Base-by-base conservation (phyloP, 768 basidiomycete genomes). In the Epithele typhae region DNA sequence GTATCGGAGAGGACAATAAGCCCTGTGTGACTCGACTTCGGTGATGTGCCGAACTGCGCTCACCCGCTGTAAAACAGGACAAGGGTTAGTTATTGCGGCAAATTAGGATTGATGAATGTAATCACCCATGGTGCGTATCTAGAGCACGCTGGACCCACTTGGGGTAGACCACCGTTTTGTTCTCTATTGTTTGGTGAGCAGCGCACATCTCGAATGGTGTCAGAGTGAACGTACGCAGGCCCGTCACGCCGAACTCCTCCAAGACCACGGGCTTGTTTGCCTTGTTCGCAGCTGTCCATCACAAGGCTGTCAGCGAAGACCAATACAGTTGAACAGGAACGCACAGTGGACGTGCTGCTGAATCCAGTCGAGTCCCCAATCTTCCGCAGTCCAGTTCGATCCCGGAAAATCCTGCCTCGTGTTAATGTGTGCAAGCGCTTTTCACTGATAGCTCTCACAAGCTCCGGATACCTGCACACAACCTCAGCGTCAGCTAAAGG, bases 121-220 rank as follows among this genome's bases (percentile, higher is more conserved):
- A 30, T 65, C 53, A 76, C 75, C 65, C 74, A 62, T 78, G 76
- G 15, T 72, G 64, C 1, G 74, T 76, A 19, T 73, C 66, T 18
- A 81, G 56, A 19, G 77, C 76, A 21, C 62, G 62, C 9, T 69
- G 53, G 1, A 79, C 74, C 78, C 79, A 81, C 0, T 53, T 57
- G 14, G 78, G 73, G 52, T 79, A 81, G 15, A 76, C 69, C 0
- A 61, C 54, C 0, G 73, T 70, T 58, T 78, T 76, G 56, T 79
- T 78, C 38, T 66, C 76, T 78, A 37, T 2, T 24, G 2, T 3
- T 8, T 8, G 21, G 33, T 37, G 14, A 32, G 12, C 15, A 37
- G 24, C n/a, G 17, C 8, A n/a, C 24, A 30, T 19, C 22, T 22
- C n/a, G 14, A 27, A 10, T 18, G 35, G 1, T 37, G 25, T 32